Conservation (phyloP, 192 early-diverging fungal species). For the Phycomyces nitens region DNA sequence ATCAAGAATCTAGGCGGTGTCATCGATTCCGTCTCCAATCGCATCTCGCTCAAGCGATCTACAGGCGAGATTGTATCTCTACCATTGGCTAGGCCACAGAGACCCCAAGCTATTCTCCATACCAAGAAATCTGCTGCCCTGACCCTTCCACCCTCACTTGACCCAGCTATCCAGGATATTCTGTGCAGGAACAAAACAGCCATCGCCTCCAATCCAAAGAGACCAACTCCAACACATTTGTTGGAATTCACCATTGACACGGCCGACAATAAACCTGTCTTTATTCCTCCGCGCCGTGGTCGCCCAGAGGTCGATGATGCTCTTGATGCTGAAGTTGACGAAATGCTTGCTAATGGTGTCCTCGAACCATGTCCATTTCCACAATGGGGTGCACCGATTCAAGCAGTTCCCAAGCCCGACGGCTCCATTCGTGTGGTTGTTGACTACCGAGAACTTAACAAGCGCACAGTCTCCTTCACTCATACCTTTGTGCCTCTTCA, state of each 20-base stretch:
- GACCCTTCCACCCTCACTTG: background rate
- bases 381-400: slow-evolving; percentile 28
- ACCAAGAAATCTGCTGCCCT: background rate
- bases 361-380: background rate
- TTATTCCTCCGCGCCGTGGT: background rate
- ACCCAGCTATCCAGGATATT: background rate
- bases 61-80: no score
- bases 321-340: background rate
- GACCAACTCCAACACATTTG: background rate
- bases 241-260: slow-evolving; percentile 5
- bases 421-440: slow-evolving; percentile 29
- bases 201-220: background rate
- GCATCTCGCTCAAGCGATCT: background rate
- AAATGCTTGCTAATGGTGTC: background rate
- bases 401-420: slow-evolving; percentile 42
- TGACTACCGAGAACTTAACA: slow-evolving; percentile 42
- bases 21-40: background rate
- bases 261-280: background rate
- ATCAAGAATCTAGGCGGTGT: background rate
- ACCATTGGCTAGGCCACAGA: background rate
- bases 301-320: background rate
- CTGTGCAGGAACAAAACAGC: background rate
- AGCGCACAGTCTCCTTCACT: slow-evolving; percentile 29
- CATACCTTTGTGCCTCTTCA: slow-evolving; percentile 38
- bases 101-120: background rate